Percentiles rank a stretch among this genome's conserved stretches.
These are phyloP conservation scores for Thalassiosira mediterranea DNA, from an alignment of 352 stramenopile genomes.

Conservation along the genomic window DNA sequence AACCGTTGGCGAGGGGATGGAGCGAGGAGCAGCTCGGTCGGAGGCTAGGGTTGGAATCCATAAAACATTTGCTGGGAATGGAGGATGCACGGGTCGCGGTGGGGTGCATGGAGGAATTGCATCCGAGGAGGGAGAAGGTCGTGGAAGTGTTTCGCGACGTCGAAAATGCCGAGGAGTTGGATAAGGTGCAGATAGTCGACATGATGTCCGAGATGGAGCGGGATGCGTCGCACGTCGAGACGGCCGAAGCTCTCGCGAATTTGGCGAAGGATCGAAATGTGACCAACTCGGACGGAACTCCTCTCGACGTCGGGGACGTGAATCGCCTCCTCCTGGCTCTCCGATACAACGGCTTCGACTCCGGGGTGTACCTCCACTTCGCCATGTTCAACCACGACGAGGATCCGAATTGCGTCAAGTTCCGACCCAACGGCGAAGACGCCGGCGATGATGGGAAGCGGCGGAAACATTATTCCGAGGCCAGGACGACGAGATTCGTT, in stretches of 20 bases:
- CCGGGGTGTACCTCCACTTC: slow-evolving; percentile 91
- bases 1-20: slow-evolving; percentile 89
- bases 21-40: slow-evolving; percentile 86
- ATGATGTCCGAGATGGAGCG: slow-evolving; percentile 41
- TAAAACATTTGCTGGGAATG: slow-evolving; percentile 86
- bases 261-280: slow-evolving; percentile 34
- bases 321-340: slow-evolving; percentile 89
- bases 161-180: slow-evolving; percentile 9
- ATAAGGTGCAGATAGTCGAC: slow-evolving; percentile 47
- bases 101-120: slow-evolving; percentile 86
- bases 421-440: slow-evolving; percentile 64
- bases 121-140: slow-evolving; percentile 84
- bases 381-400: slow-evolving; percentile 94
- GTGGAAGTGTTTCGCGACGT: slow-evolving; percentile 24
- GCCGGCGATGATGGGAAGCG: slow-evolving; percentile 49
- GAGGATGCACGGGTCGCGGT: slow-evolving; percentile 85
- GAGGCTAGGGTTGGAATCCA: slow-evolving; percentile 89
- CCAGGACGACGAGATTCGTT: slow-evolving; percentile 88
- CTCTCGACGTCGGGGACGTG: slow-evolving; percentile 82
- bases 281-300: slow-evolving; percentile 28
- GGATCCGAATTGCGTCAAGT: slow-evolving; percentile 95
- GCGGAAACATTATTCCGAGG: slow-evolving; percentile 86
- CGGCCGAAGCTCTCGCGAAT: slow-evolving; percentile 27
- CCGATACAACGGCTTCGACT: slow-evolving; percentile 94
- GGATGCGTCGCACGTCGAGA: slow-evolving; percentile 15